Conservation (phyloP, 2,329 filamentous ascomycete species). For the Ilyonectria sp. region DNA sequence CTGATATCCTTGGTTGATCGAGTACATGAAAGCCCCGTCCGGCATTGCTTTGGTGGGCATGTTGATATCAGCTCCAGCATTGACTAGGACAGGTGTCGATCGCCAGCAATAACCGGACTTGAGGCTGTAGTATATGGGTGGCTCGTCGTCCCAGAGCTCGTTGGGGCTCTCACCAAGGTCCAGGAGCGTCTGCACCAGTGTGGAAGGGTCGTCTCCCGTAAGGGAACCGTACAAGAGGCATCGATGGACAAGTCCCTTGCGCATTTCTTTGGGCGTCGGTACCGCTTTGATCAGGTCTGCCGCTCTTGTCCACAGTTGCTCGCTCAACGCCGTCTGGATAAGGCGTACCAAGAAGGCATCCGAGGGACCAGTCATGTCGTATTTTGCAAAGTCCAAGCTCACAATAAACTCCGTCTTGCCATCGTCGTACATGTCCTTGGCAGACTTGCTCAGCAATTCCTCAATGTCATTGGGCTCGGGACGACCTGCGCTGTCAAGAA, state of each 20-base stretch:
- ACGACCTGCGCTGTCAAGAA: slow-evolving; percentile 45
- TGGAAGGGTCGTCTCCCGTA: slow-evolving; percentile 44
- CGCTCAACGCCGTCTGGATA: slow-evolving; percentile 38
- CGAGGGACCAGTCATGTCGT: slow-evolving; percentile 43
- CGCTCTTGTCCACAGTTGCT: slow-evolving; percentile 46
- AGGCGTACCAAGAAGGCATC: slow-evolving; percentile 41
- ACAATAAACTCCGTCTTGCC: slow-evolving; percentile 45
- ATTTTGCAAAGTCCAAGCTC: slow-evolving; percentile 42
- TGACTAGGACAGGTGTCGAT: slow-evolving; percentile 47
- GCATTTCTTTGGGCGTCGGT: slow-evolving; percentile 38
- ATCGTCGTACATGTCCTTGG: slow-evolving; percentile 46
- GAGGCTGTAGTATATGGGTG: slow-evolving; percentile 47
- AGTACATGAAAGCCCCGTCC: slow-evolving; percentile 48
- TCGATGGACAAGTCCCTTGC: slow-evolving; percentile 41
- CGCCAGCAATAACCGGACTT: slow-evolving; percentile 47
- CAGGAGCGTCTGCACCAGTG: slow-evolving; percentile 44
- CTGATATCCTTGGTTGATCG: slow-evolving; percentile 45
- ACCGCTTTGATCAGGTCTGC: slow-evolving; percentile 47
- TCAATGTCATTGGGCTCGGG: slow-evolving; percentile 45
- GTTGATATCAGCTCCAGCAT: slow-evolving; percentile 44
- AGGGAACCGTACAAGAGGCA: slow-evolving; percentile 42
- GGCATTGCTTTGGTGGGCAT: slow-evolving; percentile 46
- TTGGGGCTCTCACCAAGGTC: slow-evolving; percentile 47
- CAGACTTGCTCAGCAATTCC: slow-evolving; percentile 36
- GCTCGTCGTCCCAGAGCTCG: slow-evolving; percentile 44